These are phyloP conservation scores for Scenedesmus sp. DNA, from an alignment of 163 green algal genomes.

Conservation along the genomic window DNA sequence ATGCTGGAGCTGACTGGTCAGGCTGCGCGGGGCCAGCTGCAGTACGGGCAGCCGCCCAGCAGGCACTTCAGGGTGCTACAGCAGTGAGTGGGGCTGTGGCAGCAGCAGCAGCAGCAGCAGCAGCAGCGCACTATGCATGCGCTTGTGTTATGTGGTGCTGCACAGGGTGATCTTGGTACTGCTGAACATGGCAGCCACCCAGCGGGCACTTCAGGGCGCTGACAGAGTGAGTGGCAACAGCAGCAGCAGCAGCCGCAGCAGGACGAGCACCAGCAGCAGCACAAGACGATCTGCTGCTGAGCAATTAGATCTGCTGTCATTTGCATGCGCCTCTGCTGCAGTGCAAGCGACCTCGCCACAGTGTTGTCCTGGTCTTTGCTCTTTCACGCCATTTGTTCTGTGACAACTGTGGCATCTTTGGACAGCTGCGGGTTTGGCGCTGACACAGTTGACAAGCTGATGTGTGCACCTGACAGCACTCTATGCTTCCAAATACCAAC, in stretches of 20 bases:
- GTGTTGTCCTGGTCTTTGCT: no score
- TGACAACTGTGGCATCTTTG: no score
- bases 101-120: no score
- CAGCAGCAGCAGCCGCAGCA: neutral
- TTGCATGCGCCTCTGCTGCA: neutral
- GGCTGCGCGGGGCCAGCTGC: conserved; percentile 11
- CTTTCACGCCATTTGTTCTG: no score
- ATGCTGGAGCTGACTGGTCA: conserved; percentile 9
- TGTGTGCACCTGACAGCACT: no score
- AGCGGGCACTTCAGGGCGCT: no score
- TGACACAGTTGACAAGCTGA: no score
- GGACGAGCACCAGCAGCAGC: neutral
- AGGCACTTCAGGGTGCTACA: neutral
- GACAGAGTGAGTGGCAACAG: neutral
- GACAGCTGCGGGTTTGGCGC: no score
- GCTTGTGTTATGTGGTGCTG: neutral
- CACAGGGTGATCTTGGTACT: neutral
- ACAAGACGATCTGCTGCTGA: no score
- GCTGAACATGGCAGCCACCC: neutral
- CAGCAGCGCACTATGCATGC: neutral
- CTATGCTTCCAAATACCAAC: no score
- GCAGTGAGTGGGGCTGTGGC: conserved; percentile 13
- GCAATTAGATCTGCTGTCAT: no score
- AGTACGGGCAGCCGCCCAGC: conserved; percentile 2
- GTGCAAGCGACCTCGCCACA: neutral